These are phyloP conservation scores for Colletotrichum abscissum DNA, from an alignment of 2,329 filamentous ascomycete genomes.

Conservation along the genomic window DNA sequence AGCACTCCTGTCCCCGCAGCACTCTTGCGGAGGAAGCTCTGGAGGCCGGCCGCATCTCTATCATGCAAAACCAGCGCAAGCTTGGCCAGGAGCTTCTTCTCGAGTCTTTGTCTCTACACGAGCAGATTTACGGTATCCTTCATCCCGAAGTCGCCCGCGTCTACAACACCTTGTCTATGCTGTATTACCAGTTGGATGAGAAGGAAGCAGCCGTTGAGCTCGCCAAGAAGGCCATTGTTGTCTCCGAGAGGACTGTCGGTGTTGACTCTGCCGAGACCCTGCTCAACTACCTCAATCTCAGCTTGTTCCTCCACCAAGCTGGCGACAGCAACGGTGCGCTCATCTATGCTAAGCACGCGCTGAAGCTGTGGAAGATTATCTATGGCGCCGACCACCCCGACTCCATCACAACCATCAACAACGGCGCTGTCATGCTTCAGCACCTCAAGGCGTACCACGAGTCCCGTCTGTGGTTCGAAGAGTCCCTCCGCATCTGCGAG, in stretches of 20 bases:
- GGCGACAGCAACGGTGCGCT: conserved; percentile 92
- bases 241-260: conserved; percentile 93
- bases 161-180: conserved; percentile 93
- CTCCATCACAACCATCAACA: conserved; percentile 98
- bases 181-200: conserved; percentile 98
- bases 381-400: conserved; percentile 95
- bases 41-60: conserved; percentile 95
- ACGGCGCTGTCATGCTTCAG: conserved; percentile 98
- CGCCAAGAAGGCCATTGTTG: conserved; percentile 95
- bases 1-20: conserved; percentile 93
- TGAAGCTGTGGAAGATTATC: conserved; percentile 96
- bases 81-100: conserved; percentile 94
- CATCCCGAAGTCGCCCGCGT: conserved; percentile 96
- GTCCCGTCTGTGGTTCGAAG: conserved; percentile 96
- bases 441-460: conserved; percentile 94
- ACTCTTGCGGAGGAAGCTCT: conserved; percentile 93
- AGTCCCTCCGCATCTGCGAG: conserved; percentile 89
- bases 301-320: conserved; percentile 90
- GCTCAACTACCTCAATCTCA: conserved; percentile 94
- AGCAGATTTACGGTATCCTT: conserved; percentile 98
- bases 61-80: conserved; percentile 94
- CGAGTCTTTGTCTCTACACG: conserved; percentile 95
- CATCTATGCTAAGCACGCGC: conserved; percentile 88
- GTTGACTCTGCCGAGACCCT: conserved; percentile 95
- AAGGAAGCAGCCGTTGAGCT: conserved; percentile 96